Base-by-base conservation (phyloP, 164 flowering plant species). In the Aristolochia californica region DNA sequence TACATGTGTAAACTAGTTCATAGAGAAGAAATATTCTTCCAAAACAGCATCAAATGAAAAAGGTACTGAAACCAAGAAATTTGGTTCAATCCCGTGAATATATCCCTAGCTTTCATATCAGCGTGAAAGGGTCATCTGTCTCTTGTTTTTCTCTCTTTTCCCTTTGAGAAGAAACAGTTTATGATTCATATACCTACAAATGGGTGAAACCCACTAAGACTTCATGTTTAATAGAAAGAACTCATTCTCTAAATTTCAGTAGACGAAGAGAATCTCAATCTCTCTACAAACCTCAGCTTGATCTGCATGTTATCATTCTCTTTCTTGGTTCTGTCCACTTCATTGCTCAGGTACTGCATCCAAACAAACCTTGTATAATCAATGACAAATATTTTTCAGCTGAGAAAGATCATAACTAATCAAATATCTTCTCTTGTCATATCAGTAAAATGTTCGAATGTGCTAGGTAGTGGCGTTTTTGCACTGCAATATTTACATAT, bases 281-380 rank as follows among this genome's bases (percentile, higher is more conserved):
- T 48, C n/a, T 47, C 25, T 10, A 23, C 28, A 13, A 61, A 83
- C 97, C 93, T 85, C 70, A 91, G 91, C 63, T 84, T 75, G 45
- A 83, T 80, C 77, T 81, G 83, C 94, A 91, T 78, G 74, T 56
- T 78, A 49, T 85, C 94, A 61, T 91, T 85, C 71, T 91, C 96
- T 61, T 91, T 91, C 79, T 83, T 85, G 77, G 84, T 68, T 57
- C 91, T 76, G 16, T 91, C 88, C 34, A 85, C 65, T 67, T 91
- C 97, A 57, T 74, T 77, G 68, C 70, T 79, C 30, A 91, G 77
- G 65, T 74, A 72, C 95, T 90, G 79, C 56, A 27, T 45, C 48
- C 25, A 62, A 20, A 17, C 22, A 48, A n/a, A n/a, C n/a, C n/a
- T n/a, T n/a, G n/a, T n/a, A n/a, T n/a, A n/a, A n/a, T n/a, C n/a